These are phyloP conservation scores for Annulohypoxylon nitens DNA, from an alignment of 495 filamentous ascomycete species.

Conservation along the genomic window DNA sequence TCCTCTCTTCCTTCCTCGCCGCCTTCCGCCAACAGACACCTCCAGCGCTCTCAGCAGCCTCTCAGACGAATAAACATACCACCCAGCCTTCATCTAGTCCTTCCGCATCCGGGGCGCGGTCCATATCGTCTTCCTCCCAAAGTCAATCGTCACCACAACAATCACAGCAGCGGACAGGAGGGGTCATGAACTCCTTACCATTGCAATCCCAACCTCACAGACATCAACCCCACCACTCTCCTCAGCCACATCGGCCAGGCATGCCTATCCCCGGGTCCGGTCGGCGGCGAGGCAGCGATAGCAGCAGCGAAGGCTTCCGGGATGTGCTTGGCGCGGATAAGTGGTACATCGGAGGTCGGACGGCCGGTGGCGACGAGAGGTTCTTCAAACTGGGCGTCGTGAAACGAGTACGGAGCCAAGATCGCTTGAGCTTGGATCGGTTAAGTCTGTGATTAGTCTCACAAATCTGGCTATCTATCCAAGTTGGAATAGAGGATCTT, in stretches of 20 bases:
- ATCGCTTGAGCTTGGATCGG: slow-evolving; percentile 68
- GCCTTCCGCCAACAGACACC: slow-evolving; percentile 73
- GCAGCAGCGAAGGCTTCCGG: slow-evolving; percentile 80
- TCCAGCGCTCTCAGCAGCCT: slow-evolving; percentile 51
- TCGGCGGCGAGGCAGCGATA: slow-evolving; percentile 81
- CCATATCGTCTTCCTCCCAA: slow-evolving; percentile 56
- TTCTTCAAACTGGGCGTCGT: slow-evolving; percentile 80
- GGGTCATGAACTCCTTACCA: slow-evolving; percentile 60
- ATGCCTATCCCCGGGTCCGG: slow-evolving; percentile 56
- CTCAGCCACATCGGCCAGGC: slow-evolving; percentile 44
- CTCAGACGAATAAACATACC: slow-evolving; percentile 62
- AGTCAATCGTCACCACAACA: slow-evolving; percentile 52
- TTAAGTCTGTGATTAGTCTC: slow-evolving; percentile 63
- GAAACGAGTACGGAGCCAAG: slow-evolving; percentile 66
- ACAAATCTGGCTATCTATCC: background rate
- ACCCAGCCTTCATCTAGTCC: slow-evolving; percentile 46
- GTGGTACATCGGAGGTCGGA: slow-evolving; percentile 91
- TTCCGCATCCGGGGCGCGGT: slow-evolving; percentile 55
- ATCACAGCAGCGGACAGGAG: slow-evolving; percentile 53
- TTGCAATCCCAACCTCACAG: slow-evolving; percentile 56
- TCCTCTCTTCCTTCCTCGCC: slow-evolving; percentile 85
- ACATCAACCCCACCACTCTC: slow-evolving; percentile 41
- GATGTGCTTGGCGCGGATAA: slow-evolving; percentile 80
- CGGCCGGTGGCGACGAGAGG: slow-evolving; percentile 85
- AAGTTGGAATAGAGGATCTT: background rate